Percentiles rank a stretch among this genome's conserved stretches.
These are phyloP conservation scores for Sistotremastrum niveocremeum DNA, from an alignment of 768 basidiomycete species.

Conservation along the genomic window DNA sequence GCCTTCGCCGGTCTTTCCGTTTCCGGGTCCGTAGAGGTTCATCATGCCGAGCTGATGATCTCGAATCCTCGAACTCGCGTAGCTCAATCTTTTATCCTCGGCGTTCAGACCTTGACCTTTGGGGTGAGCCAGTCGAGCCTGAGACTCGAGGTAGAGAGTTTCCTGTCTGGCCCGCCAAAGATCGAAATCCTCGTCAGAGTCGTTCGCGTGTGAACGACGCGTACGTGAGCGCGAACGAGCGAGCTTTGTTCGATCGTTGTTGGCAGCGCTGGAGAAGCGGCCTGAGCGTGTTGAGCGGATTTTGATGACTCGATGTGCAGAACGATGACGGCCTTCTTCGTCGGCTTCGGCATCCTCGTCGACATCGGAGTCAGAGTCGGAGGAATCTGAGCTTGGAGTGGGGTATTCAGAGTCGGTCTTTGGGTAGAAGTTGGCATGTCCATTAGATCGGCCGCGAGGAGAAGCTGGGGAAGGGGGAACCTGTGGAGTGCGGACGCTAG, in stretches of 20 bases:
- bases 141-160: too few relatives aligned
- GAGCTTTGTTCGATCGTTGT: slow-evolving; percentile 6
- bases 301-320: slow-evolving; percentile 43
- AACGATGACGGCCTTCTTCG: slow-evolving; percentile 47
- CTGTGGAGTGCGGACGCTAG: too few relatives aligned
- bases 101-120: too few relatives aligned
- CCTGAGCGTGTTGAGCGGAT: slow-evolving; percentile 31
- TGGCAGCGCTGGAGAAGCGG: slow-evolving; percentile 12
- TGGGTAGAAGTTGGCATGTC: not conserved
- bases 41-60: too few relatives aligned
- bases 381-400: too few relatives aligned
- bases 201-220: slow-evolving; percentile 45
- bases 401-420: too few relatives aligned
- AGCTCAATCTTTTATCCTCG: too few relatives aligned
- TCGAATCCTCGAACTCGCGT: too few relatives aligned
- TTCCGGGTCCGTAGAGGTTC: slow-evolving; percentile 24
- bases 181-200: slow-evolving; percentile 44
- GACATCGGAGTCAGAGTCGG: slow-evolving; percentile 9
- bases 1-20: slow-evolving; percentile 61
- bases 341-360: slow-evolving; percentile 30
- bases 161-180: slow-evolving; percentile 28
- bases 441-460: not conserved
- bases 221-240: slow-evolving; percentile 67
- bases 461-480: not conserved
- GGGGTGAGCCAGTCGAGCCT: too few relatives aligned